Evolutionary conservation across 176 grass and related monocot genomes (phyloP).

Genomic region (Hsuehochloa calcarea): DNA sequence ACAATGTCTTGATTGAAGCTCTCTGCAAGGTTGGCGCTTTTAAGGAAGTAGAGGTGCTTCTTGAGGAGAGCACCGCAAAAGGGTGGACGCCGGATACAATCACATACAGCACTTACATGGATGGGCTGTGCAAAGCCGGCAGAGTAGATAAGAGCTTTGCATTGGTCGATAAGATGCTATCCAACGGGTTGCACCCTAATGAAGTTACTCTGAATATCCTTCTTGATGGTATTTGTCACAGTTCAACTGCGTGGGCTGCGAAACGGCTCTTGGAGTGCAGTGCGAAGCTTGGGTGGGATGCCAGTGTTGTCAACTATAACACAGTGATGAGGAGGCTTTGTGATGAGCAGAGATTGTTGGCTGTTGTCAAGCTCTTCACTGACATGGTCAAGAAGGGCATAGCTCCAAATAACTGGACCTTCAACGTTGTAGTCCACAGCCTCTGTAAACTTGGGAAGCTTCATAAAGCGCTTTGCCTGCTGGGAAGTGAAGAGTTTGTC

Average conservation of each 20-base stretch:
- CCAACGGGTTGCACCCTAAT: constrained; percentile 54
- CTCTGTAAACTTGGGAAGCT: constrained; percentile 63
- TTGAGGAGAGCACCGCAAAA: constrained; percentile 50
- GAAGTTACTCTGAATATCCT: constrained; percentile 88
- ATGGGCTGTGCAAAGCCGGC: constrained; percentile 65
- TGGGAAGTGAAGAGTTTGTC: constrained; percentile 54
- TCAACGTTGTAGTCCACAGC: constrained; percentile 70
- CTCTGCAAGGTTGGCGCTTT: constrained; percentile 64
- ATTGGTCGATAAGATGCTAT: constrained; percentile 66
- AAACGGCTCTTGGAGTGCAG: constrained; percentile 69
- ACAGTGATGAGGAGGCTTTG: constrained; percentile 87
- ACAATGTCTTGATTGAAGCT: constrained; percentile 73
- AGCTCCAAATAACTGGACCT: constrained; percentile 74
- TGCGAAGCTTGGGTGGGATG: constrained; percentile 56
- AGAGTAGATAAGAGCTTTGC: constrained; percentile 56
- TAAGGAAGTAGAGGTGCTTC: constrained; percentile 55
- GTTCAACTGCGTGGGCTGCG: constrained; percentile 50
- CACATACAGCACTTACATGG: constrained; percentile 86
- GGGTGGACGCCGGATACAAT: constrained; percentile 73
- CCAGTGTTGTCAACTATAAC: constrained; percentile 79
- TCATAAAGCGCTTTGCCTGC: constrained; percentile 43
- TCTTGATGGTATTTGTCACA: constrained; percentile 69
- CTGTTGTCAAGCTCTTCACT: constrained; percentile 66
- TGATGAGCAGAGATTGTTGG: constrained; percentile 51
- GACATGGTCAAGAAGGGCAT: constrained; percentile 85